Evolutionary conservation across 2,329 filamentous ascomycete genomes (phyloP).

Genomic region (Fusarium goolgardi): DNA sequence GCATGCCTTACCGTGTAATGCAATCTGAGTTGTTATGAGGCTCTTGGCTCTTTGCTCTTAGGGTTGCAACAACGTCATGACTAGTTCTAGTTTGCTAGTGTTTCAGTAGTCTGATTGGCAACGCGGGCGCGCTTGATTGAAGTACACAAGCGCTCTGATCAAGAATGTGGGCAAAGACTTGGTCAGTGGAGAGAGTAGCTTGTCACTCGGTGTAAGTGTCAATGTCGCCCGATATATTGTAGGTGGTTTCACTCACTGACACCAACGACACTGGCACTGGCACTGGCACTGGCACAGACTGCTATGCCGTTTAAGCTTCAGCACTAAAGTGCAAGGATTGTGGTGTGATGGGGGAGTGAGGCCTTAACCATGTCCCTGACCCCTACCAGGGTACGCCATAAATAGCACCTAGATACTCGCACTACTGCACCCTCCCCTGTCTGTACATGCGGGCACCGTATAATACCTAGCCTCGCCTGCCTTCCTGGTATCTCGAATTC

Average conservation of each 20-base stretch:
- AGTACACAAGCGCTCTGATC: neutral
- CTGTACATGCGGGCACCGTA: slow-evolving; percentile 4
- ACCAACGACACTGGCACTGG: neutral
- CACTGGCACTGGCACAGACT: neutral
- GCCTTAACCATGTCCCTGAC: slow-evolving; percentile 6
- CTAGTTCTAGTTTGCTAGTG: neutral
- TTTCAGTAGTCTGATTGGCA: slow-evolving; percentile 2
- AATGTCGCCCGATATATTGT: neutral
- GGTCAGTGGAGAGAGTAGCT: neutral
- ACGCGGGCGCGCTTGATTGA: neutral
- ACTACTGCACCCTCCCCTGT: slow-evolving; percentile 7
- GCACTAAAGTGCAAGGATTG: slow-evolving; percentile 29
- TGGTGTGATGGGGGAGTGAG: slow-evolving; percentile 9
- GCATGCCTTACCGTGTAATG: neutral
- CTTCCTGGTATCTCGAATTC: slow-evolving; percentile 3
- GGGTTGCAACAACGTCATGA: slow-evolving; percentile 1
- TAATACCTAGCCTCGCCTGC: neutral
- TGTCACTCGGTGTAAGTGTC: neutral
- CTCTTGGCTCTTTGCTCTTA: neutral
- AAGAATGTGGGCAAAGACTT: neutral
- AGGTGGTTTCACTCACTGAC: neutral
- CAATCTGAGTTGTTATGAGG: neutral
- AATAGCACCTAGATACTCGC: slow-evolving; percentile 35
- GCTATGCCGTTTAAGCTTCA: slow-evolving; percentile 43
- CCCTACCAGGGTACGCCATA: slow-evolving; percentile 34